Percentiles rank a stretch among this genome's conserved stretches.
Conservation (phyloP, 2,329 filamentous ascomycete species). For the Talaromyces marneffei region DNA sequence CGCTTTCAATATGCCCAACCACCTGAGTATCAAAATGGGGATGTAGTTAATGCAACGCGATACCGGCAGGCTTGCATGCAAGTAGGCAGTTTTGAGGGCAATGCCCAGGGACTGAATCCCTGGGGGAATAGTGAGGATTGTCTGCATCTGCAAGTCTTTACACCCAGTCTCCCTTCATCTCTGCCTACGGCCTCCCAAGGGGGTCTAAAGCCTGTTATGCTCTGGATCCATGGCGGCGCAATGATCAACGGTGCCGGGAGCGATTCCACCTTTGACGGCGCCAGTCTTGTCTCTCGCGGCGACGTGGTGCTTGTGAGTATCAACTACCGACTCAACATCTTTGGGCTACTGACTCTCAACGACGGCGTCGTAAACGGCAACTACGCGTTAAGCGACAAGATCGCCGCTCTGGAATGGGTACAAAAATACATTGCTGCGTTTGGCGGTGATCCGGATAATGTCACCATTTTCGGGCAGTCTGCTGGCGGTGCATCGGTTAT, state of each 20-base stretch:
- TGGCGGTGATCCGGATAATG: conserved; percentile 38
- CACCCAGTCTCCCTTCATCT: neutral
- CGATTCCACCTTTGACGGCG: conserved; percentile 18
- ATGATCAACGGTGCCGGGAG: conserved; percentile 37
- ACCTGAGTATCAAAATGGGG: conserved; percentile 12
- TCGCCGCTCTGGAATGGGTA: conserved; percentile 36
- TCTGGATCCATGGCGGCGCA: conserved; percentile 48
- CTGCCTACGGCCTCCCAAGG: neutral
- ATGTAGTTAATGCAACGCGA: conserved; percentile 20
- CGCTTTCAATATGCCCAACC: conserved; percentile 26
- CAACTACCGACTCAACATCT: conserved; percentile 42
- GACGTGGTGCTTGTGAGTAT: conserved; percentile 45
- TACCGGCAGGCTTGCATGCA: conserved; percentile 31
- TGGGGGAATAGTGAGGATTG: conserved; percentile 25
- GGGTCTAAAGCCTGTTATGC: conserved; percentile 29
- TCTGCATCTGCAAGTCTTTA: conserved; percentile 29
- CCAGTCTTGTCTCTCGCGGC: conserved; percentile 39
- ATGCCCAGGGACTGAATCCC: conserved; percentile 10
- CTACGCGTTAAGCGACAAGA: conserved; percentile 35
- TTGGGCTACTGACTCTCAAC: conserved; percentile 47
- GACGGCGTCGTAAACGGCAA: conserved; percentile 31
- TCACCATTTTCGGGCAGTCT: conserved; percentile 49
- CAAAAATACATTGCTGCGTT: conserved; percentile 36
- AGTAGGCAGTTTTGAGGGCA: conserved; percentile 11
- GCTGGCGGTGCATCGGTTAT: conserved; percentile 38